A percentile compares a stretch with the other conserved stretches of the same genome.
Evolutionary conservation across 2,329 filamentous ascomycete genomes (phyloP).

Genomic region (Ceratocystis colombiana): DNA sequence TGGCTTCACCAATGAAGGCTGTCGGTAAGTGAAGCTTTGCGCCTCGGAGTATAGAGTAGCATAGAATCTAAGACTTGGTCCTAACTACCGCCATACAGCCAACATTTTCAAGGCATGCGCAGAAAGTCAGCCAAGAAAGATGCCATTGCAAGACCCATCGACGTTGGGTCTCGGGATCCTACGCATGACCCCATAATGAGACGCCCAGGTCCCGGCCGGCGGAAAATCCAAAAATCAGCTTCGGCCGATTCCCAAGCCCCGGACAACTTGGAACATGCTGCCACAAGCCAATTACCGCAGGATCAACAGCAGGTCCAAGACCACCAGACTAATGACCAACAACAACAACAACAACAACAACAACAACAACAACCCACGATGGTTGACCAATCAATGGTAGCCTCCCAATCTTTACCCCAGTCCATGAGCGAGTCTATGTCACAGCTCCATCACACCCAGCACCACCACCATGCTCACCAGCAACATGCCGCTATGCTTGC

Average conservation of each 20-base stretch:
- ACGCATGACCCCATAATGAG: constrained; percentile 50
- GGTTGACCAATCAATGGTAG: constrained; percentile 15
- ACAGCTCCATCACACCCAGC: constrained; percentile 11
- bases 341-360: constrained; percentile 12
- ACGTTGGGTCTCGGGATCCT: constrained; percentile 35
- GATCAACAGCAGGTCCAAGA: not conserved
- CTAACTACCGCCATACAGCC: constrained; percentile 34
- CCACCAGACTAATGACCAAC: not conserved
- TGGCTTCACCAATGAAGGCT: constrained; percentile 55
- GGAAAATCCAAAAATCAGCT: constrained; percentile 43
- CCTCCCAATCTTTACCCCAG: not conserved
- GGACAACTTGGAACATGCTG: constrained; percentile 16
- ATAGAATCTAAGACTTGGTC: not conserved
- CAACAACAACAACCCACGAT: constrained; percentile 25
- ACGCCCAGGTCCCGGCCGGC: constrained; percentile 48
- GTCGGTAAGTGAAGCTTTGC: constrained; percentile 42
- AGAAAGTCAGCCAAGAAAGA: constrained; percentile 42
- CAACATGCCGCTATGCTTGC: constrained; percentile 13
- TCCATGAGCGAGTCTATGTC: constrained; percentile 1
- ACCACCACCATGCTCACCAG: constrained; percentile 17
- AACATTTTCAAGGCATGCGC: constrained; percentile 52
- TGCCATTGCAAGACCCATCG: constrained; percentile 18
- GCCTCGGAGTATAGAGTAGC: no score
- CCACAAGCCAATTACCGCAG: not conserved
- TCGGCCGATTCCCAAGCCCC: constrained; percentile 25